Conservation (phyloP, 2,329 filamentous ascomycete genomes). For the Rhinocladiella mackenziei region DNA sequence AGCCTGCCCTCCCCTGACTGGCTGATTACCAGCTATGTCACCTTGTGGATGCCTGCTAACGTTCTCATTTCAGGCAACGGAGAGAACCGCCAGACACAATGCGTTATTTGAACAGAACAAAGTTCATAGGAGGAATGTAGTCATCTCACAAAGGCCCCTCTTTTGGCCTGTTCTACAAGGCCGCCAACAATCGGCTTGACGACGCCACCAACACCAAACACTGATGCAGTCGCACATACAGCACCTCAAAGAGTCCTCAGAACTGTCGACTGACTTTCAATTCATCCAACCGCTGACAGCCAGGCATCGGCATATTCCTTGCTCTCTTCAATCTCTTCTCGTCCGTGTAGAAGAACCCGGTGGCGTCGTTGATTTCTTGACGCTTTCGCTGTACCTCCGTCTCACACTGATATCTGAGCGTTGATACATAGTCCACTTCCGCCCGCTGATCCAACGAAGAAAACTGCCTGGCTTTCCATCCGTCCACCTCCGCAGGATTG, state of each 20-base stretch:
- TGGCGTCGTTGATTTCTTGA: conserved; percentile 69
- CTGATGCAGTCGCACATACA: conserved; percentile 9
- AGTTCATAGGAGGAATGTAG: too few species aligned
- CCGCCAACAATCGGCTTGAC: too few species aligned
- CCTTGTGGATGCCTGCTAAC: not conserved
- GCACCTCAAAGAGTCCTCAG: conserved; percentile 22
- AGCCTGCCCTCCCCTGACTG: conserved; percentile 1
- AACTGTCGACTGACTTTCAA: conserved; percentile 40
- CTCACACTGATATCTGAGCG: conserved; percentile 68
- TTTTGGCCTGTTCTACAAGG: too few species aligned
- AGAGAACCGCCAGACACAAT: too few species aligned
- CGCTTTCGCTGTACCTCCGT: conserved; percentile 63
- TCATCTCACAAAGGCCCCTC: not conserved
- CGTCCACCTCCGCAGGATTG: conserved; percentile 70
- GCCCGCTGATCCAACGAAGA: conserved; percentile 70
- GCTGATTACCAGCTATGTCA: not conserved
- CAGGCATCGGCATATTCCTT: conserved; percentile 56
- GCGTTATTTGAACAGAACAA: too few species aligned
- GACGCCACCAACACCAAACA: conserved; percentile 21
- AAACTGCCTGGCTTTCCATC: conserved; percentile 66
- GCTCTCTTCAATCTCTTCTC: conserved; percentile 73
- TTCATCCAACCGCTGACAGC: conserved; percentile 54
- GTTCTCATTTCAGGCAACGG: too few species aligned
- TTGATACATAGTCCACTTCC: conserved; percentile 67
- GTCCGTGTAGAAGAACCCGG: conserved; percentile 84